Evolutionary conservation across 23 red algal genomes (phyloP).

Genomic region (Agarophyton chilense): DNA sequence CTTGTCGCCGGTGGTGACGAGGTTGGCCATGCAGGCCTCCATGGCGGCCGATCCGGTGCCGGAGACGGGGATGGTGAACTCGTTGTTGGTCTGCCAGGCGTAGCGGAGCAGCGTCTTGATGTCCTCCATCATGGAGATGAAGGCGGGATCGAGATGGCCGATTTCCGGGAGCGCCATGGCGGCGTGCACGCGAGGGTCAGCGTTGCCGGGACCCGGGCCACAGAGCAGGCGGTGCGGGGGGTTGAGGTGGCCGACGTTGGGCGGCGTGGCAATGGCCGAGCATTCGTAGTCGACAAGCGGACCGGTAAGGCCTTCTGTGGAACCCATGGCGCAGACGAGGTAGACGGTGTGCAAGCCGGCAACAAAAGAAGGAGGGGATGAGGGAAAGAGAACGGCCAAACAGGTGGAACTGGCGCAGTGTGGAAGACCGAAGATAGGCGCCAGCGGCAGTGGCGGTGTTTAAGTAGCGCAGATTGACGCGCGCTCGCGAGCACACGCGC

Average conservation of each 20-base stretch:
- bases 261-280: constrained; percentile 36
- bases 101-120: constrained; percentile 82
- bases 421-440: background rate
- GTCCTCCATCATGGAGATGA: constrained; percentile 82
- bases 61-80: constrained; percentile 83
- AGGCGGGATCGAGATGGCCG: constrained; percentile 77
- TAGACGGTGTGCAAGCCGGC: too few species aligned
- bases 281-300: constrained; percentile 58
- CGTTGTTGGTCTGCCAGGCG: constrained; percentile 87
- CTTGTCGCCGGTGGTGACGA: constrained; percentile 73
- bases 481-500: background rate
- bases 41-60: constrained; percentile 86
- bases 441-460: background rate
- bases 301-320: constrained; percentile 44
- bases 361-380: too few species aligned
- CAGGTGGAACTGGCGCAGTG: background rate
- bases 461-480: background rate
- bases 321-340: constrained; percentile 7
- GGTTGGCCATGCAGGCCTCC: constrained; percentile 84
- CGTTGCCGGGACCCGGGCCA: constrained; percentile 76
- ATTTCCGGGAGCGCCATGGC: constrained; percentile 70
- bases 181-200: constrained; percentile 70
- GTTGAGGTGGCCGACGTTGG: constrained; percentile 37
- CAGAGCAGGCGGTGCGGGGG: constrained; percentile 77
- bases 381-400: background rate